Evolutionary conservation across 257 asterid genomes (phyloP).

Genomic region (Cruciata laevipes): DNA sequence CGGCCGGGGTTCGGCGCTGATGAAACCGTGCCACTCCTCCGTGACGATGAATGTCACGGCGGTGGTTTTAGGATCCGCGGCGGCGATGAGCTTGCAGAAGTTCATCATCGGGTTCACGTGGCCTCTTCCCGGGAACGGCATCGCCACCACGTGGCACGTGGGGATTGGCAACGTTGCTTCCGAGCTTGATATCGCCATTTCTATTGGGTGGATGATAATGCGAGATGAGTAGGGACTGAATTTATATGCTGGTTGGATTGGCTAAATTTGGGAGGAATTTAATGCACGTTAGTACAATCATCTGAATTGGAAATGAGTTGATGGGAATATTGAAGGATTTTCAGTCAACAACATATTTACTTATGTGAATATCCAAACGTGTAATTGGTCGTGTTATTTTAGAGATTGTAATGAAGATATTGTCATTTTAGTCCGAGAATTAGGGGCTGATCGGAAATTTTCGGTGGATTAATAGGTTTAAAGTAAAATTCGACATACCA

Average conservation of each 20-base stretch:
- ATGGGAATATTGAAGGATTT: no score
- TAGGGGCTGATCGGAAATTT: no score
- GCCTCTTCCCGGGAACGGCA: conserved; percentile 81
- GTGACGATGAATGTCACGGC: conserved; percentile 40
- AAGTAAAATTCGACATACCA: no score
- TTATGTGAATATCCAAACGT: no score
- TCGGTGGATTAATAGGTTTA: no score
- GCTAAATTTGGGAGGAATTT: not conserved
- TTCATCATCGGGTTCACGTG: conserved; percentile 56
- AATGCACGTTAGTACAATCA: not conserved
- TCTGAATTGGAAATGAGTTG: not conserved
- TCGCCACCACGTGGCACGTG: conserved; percentile 51
- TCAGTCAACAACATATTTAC: not conserved
- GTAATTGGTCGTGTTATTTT: no score
- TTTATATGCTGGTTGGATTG: not conserved
- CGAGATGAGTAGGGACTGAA: not conserved
- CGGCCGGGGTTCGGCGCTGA: conserved; percentile 28
- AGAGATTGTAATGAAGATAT: no score
- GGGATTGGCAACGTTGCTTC: not conserved
- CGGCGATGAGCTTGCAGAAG: conserved; percentile 29
- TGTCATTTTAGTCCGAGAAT: no score
- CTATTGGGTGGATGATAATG: not conserved
- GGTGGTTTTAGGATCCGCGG: conserved; percentile 11
- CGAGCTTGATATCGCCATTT: conserved; percentile 7
- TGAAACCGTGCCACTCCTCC: conserved; percentile 38